phyloP scores from a whole-genome alignment of 2,329 filamentous ascomycete species.

The Chalaropsis thielavioides region DNA sequence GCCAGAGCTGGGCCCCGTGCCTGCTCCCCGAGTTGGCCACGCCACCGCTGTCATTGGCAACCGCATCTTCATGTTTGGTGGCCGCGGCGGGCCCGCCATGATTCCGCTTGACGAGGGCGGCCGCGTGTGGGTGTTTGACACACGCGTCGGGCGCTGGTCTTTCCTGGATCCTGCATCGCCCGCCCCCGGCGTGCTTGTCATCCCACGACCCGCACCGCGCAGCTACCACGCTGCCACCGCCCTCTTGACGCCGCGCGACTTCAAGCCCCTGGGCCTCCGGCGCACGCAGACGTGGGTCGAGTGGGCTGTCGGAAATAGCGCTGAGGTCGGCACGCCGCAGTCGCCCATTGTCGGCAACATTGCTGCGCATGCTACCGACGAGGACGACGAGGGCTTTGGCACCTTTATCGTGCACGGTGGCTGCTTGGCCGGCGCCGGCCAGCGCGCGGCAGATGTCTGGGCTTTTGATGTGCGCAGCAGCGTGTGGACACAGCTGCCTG shows the following conservation, averaged over 20 bases:
- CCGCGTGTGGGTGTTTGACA: constrained; percentile 62
- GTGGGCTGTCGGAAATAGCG: constrained; percentile 41
- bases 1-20: constrained; percentile 34
- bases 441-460: constrained; percentile 57
- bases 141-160: constrained; percentile 48
- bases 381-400: constrained; percentile 47
- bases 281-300: constrained; percentile 37
- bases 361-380: constrained; percentile 42
- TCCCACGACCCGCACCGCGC: constrained; percentile 43
- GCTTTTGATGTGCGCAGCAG: constrained; percentile 51
- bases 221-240: constrained; percentile 55
- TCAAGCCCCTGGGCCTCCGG: constrained; percentile 26
- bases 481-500: constrained; percentile 52
- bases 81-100: constrained; percentile 55
- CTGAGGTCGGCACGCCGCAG: constrained; percentile 43
- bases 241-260: constrained; percentile 41
- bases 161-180: constrained; percentile 42
- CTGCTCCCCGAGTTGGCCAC: constrained; percentile 56
- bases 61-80: constrained; percentile 69
- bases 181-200: constrained; percentile 29
- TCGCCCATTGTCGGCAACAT: constrained; percentile 43
- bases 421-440: constrained; percentile 43
- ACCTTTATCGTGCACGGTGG: constrained; percentile 67
- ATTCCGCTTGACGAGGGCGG: constrained; percentile 59
- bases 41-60: constrained; percentile 53